Conservation (phyloP, 768 basidiomycete species). For the Phanerodontia chrysosporium region DNA sequence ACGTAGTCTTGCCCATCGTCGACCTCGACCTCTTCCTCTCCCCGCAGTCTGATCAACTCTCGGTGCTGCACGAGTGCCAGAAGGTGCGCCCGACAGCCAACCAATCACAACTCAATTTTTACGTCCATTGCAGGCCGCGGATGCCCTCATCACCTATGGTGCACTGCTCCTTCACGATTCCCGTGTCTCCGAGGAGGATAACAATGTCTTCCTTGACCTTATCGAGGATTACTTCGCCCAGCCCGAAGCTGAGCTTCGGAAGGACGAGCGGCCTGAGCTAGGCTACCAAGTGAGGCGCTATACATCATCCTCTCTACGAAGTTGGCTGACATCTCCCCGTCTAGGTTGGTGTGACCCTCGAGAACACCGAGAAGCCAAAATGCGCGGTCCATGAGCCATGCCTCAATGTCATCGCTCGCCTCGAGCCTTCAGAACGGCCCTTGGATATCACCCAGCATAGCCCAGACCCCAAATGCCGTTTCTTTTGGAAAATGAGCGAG, state of each 20-base stretch:
- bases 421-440: slow-evolving; percentile 79
- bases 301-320: not conserved
- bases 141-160: slow-evolving; percentile 79
- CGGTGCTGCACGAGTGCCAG: slow-evolving; percentile 55
- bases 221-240: slow-evolving; percentile 93
- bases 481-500: slow-evolving; percentile 84
- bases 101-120: not conserved
- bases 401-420: slow-evolving; percentile 66
- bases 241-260: slow-evolving; percentile 51
- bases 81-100: slow-evolving; percentile 39
- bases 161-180: slow-evolving; percentile 85
- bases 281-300: slow-evolving; percentile 79
- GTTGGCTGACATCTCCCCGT: not conserved
- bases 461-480: slow-evolving; percentile 93
- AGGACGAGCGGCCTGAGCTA: slow-evolving; percentile 81
- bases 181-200: slow-evolving; percentile 79
- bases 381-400: slow-evolving; percentile 84
- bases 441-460: slow-evolving; percentile 76
- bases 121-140: slow-evolving; percentile 54
- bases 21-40: slow-evolving; percentile 72
- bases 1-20: slow-evolving; percentile 63
- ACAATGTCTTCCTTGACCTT: slow-evolving; percentile 78
- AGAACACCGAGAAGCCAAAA: slow-evolving; percentile 91
- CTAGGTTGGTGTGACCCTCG: slow-evolving; percentile 84
- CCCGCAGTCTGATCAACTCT: slow-evolving; percentile 38